These are phyloP conservation scores for Huiozyma naganishii DNA, from an alignment of 805 yeast species.

Conservation along the genomic window DNA sequence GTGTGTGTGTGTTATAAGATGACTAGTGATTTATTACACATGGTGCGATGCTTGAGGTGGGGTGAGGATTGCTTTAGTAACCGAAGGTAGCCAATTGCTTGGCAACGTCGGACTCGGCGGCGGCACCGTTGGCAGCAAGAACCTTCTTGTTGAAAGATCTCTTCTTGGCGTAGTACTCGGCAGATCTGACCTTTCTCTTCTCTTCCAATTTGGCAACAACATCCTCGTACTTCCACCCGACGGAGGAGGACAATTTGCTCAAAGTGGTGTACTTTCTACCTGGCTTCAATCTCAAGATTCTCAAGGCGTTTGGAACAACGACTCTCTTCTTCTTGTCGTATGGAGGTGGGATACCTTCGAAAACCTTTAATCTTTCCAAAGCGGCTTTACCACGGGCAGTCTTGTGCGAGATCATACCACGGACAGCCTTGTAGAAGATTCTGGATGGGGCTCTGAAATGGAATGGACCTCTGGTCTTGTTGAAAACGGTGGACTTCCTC, in stretches of 20 bases:
- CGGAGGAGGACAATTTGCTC: slow-evolving; percentile 91
- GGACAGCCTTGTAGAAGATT: slow-evolving; percentile 98
- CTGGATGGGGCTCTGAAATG: slow-evolving; percentile 99
- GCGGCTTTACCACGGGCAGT: slow-evolving; percentile 99
- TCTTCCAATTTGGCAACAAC: slow-evolving; percentile 96
- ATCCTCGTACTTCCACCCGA: slow-evolving; percentile 99
- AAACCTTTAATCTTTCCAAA: slow-evolving; percentile 96
- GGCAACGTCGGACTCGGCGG: slow-evolving; percentile 84
- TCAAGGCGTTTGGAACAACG: slow-evolving; percentile 98
- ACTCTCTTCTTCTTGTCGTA: slow-evolving; percentile 99
- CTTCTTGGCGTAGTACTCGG: slow-evolving; percentile 99
- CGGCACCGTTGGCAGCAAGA: slow-evolving; percentile 73
- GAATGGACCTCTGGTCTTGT: slow-evolving; percentile 99
- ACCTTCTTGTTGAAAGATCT: slow-evolving; percentile 90
- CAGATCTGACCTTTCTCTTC: slow-evolving; percentile 97
- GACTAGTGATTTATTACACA: no score
- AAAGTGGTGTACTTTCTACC: slow-evolving; percentile 99
- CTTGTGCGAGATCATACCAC: slow-evolving; percentile 99
- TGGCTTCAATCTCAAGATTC: slow-evolving; percentile 97
- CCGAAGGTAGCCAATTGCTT: slow-evolving; percentile 94
- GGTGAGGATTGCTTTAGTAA: slow-evolving; percentile 58
- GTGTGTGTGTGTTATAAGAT: not conserved
- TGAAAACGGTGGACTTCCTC: slow-evolving; percentile 98
- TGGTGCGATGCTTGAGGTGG: no score
- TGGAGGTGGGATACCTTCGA: slow-evolving; percentile 99